These are phyloP conservation scores for Epichloe elymi DNA, from an alignment of 2,329 filamentous ascomycete genomes.

Conservation along the genomic window DNA sequence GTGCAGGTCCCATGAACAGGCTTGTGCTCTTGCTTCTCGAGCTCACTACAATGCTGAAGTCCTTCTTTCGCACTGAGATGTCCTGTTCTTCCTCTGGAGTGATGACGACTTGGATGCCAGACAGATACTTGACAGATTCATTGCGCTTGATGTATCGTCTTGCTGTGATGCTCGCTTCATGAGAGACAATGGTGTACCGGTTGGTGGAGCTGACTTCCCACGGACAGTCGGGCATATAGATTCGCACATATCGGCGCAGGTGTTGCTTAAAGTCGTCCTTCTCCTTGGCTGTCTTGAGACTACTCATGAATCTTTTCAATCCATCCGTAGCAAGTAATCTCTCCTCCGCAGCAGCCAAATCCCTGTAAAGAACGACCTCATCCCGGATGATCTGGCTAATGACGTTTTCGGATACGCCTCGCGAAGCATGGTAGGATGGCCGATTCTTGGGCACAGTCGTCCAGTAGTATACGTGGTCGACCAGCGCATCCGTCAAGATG, in stretches of 20 bases:
- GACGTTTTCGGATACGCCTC: slow-evolving; percentile 57
- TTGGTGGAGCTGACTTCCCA: slow-evolving; percentile 90
- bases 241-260: slow-evolving; percentile 78
- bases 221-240: slow-evolving; percentile 86
- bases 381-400: slow-evolving; percentile 47
- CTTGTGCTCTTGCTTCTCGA: slow-evolving; percentile 83
- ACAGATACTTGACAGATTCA: slow-evolving; percentile 80
- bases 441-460: slow-evolving; percentile 91
- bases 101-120: slow-evolving; percentile 83
- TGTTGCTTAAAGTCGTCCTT: slow-evolving; percentile 78
- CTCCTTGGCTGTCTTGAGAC: slow-evolving; percentile 61
- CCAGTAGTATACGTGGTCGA: slow-evolving; percentile 96
- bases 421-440: slow-evolving; percentile 69
- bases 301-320: slow-evolving; percentile 55
- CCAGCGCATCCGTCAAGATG: slow-evolving; percentile 82
- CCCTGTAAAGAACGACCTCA: slow-evolving; percentile 61
- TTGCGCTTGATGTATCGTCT: slow-evolving; percentile 66
- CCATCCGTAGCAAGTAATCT: slow-evolving; percentile 61
- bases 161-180: slow-evolving; percentile 80
- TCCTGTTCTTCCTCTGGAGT: slow-evolving; percentile 81
- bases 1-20: slow-evolving; percentile 84
- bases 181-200: slow-evolving; percentile 80
- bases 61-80: slow-evolving; percentile 68
- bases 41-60: slow-evolving; percentile 95
- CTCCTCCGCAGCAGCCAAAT: slow-evolving; percentile 56